phyloP scores from a whole-genome alignment of 768 basidiomycete species.

The Termitomyces titanicus region DNA sequence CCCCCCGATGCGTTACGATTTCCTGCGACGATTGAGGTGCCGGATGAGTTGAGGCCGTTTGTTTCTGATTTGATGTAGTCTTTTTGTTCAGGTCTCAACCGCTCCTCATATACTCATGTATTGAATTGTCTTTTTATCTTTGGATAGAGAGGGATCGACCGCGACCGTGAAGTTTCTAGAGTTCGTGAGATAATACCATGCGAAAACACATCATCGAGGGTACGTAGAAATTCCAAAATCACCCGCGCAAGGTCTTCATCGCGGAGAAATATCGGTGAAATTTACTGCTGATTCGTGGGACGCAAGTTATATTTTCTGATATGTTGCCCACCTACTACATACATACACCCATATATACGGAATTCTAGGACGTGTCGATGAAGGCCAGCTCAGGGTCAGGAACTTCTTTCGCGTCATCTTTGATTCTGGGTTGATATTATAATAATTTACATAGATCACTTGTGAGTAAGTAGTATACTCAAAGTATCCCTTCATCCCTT shows the following conservation, averaged over 20 bases:
- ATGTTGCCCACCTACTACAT: background rate
- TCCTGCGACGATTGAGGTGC: constrained; percentile 4
- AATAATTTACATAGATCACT: too few relatives aligned
- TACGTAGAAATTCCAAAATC: too few relatives aligned
- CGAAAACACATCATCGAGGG: too few relatives aligned
- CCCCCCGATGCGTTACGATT: constrained; percentile 8
- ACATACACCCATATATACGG: too few relatives aligned
- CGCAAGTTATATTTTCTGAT: background rate
- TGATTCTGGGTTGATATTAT: too few relatives aligned
- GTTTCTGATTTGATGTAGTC: background rate
- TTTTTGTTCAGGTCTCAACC: background rate
- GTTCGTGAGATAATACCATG: background rate
- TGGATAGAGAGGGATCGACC: too few relatives aligned
- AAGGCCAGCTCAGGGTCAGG: background rate
- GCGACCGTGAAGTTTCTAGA: too few relatives aligned
- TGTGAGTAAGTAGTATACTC: too few relatives aligned
- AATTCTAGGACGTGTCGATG: background rate
- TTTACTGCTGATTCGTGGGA: too few relatives aligned
- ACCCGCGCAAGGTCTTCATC: too few relatives aligned
- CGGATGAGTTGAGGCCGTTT: constrained; percentile 4
- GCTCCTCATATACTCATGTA: background rate
- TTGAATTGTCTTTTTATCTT: background rate
- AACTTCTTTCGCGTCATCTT: background rate
- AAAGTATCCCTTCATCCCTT: too few relatives aligned
- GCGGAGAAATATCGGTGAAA: background rate